A percentile compares a stretch with the other conserved stretches of the same genome.
Evolutionary conservation across 345 rosid species (phyloP).

Genomic region (Brassica rapa): DNA sequence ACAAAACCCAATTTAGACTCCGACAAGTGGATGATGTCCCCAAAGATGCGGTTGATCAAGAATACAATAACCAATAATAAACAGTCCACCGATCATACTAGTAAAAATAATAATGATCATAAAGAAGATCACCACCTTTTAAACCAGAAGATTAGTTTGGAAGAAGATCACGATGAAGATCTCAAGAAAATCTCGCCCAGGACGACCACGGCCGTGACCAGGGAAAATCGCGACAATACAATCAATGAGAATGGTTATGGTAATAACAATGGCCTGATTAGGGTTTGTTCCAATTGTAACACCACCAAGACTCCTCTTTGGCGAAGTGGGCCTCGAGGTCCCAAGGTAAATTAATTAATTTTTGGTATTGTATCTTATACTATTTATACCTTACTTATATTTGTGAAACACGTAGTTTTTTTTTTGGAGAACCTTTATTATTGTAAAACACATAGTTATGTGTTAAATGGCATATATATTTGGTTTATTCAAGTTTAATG

Average conservation of each 20-base stretch:
- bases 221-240: conserved; percentile 21
- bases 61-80: conserved; percentile 58
- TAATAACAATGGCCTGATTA: conserved; percentile 40
- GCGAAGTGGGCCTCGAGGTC: conserved; percentile 96
- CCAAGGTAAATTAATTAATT: conserved; percentile 59
- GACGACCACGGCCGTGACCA: conserved; percentile 14
- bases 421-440: too few relatives aligned
- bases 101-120: background rate
- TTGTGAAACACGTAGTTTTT: background rate
- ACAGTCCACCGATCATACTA: conserved; percentile 16
- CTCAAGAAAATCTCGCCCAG: conserved; percentile 29
- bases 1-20: conserved; percentile 40
- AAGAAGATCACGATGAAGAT: conserved; percentile 27
- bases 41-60: conserved; percentile 85
- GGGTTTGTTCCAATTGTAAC: conserved; percentile 82
- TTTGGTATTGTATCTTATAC: background rate
- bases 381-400: background rate
- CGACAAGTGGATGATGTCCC: conserved; percentile 78
- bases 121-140: conserved; percentile 7
- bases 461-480: too few relatives aligned
- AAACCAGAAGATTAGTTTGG: conserved; percentile 28
- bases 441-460: too few relatives aligned
- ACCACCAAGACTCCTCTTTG: conserved; percentile 97
- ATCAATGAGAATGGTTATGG: conserved; percentile 33
- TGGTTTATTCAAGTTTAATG: background rate